Conservation (phyloP, 2,329 filamentous ascomycete genomes). For the Fusarium virguliforme region DNA sequence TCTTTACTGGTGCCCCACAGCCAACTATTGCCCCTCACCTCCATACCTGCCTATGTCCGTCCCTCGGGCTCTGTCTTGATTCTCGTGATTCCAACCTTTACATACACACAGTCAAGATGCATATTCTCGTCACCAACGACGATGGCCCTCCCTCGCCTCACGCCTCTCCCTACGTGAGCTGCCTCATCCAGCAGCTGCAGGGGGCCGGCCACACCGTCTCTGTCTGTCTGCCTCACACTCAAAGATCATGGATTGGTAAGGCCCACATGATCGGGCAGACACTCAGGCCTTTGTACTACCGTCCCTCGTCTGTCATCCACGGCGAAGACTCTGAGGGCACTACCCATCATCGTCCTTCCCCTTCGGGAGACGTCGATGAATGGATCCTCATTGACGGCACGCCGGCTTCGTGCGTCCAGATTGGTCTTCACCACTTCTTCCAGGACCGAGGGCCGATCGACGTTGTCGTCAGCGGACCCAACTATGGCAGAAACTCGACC, state of each 20-base stretch:
- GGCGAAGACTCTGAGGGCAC: constrained; percentile 72
- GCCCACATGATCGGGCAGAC: constrained; percentile 95
- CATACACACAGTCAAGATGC: constrained; percentile 61
- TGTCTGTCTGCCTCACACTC: constrained; percentile 90
- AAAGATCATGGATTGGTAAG: constrained; percentile 98
- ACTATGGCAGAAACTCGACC: constrained; percentile 87
- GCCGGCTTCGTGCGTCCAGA: constrained; percentile 85
- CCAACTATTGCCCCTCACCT: constrained; percentile 49
- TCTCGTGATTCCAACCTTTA: neutral
- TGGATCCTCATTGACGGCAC: constrained; percentile 88
- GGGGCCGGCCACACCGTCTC: constrained; percentile 87
- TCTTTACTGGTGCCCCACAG: constrained; percentile 29
- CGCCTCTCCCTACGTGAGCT: constrained; percentile 86
- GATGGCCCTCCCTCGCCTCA: constrained; percentile 85
- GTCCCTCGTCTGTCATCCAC: constrained; percentile 65
- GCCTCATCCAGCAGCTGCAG: constrained; percentile 79
- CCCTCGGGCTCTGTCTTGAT: constrained; percentile 12
- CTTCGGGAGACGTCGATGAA: constrained; percentile 75
- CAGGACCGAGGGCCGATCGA: constrained; percentile 80
- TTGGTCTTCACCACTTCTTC: constrained; percentile 87
- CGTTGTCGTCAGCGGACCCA: constrained; percentile 84
- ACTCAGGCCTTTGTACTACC: constrained; percentile 88
- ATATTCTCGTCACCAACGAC: constrained; percentile 81
- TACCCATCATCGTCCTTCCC: constrained; percentile 71
- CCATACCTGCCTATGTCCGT: neutral